These are phyloP conservation scores for Saccharomycopsis guyanensis DNA, from an alignment of 805 yeast genomes.

Conservation along the genomic window DNA sequence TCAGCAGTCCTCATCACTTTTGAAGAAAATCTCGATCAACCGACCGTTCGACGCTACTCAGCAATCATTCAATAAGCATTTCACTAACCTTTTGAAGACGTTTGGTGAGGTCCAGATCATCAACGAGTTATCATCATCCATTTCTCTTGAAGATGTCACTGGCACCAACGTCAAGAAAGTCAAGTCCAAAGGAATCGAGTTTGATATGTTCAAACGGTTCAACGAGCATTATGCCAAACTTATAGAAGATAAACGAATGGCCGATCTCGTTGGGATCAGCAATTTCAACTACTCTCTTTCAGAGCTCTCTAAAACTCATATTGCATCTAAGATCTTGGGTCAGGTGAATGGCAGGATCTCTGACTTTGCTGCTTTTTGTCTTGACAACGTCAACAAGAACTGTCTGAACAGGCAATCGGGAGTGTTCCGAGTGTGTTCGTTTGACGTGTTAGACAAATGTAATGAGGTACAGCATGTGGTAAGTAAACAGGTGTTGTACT, in stretches of 20 bases:
- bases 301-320: conserved; percentile 4
- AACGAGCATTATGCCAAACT: conserved; percentile 17
- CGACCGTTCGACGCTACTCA: conserved; percentile 79
- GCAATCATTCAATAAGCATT: conserved; percentile 78
- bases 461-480: conserved; percentile 66
- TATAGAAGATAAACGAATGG: conserved; percentile 5
- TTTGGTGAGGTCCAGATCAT: conserved; percentile 83
- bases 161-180: not conserved
- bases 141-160: not conserved
- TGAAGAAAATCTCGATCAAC: conserved; percentile 75
- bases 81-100: conserved; percentile 57
- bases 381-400: conserved; percentile 51
- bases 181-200: conserved; percentile 15
- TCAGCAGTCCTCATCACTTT: conserved; percentile 39
- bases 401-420: conserved; percentile 81
- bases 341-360: conserved; percentile 56
- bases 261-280: conserved; percentile 8
- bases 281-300: conserved; percentile 18
- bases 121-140: conserved; percentile 42
- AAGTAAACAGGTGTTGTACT: conserved; percentile 54
- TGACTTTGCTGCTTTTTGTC: conserved; percentile 79
- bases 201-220: conserved; percentile 17
- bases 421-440: conserved; percentile 79
- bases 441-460: conserved; percentile 85
- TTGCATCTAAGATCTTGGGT: conserved; percentile 52